Evolutionary conservation across 371 early-diverging fungal species (phyloP), one percentile per base, ranked within the genome.

Genomic region (Saksenaea vasiformis): DNA sequence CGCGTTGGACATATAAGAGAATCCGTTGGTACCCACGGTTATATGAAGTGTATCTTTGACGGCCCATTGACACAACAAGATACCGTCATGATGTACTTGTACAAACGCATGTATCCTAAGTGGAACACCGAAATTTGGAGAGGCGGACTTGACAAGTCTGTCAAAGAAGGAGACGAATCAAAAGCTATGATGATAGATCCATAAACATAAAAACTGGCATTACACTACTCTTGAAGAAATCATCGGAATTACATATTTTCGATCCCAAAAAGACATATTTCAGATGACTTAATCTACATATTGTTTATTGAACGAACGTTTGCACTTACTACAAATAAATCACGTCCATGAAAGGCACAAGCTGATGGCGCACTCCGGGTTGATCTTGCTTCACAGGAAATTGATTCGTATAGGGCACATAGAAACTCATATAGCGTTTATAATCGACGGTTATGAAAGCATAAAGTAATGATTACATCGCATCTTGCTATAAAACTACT

Each of bases 31-130:
- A 97, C 97, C n/a, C 96, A 97, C 66, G 98, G 98, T 24, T 94
- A 96, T 76, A 96, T 95, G 95, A 97, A 97, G 79, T 95, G 95
- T 72, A 73, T 87, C 47, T 95, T 96, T 76, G 96, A 97, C 67
- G 92, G 91, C n/a, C 89, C 88, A 34, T 70, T 97, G 56, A 94
- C 90, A 65, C 92, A 91, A 74, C 92, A 95, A 77, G 98, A 98
- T 78, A 96, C 97, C 1, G 79, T 97, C 19, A 92, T 92, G 85
- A 91, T 98, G 93, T 85, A 88, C 60, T 83, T 98, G 59, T 98
- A 96, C 82, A 98, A 97, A 84, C 88, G 98, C 58, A 85, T 97
- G 38, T 97, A 92, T 77, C 97, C 97, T 64, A 96, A 95, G 76
- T 92, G 93, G 92, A 88, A 84, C 68, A 82, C 83, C 1, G 72